These are phyloP conservation scores for Neckera pumila DNA, from an alignment of 225 moss, liverwort and hornwort species.

Conservation along the genomic window DNA sequence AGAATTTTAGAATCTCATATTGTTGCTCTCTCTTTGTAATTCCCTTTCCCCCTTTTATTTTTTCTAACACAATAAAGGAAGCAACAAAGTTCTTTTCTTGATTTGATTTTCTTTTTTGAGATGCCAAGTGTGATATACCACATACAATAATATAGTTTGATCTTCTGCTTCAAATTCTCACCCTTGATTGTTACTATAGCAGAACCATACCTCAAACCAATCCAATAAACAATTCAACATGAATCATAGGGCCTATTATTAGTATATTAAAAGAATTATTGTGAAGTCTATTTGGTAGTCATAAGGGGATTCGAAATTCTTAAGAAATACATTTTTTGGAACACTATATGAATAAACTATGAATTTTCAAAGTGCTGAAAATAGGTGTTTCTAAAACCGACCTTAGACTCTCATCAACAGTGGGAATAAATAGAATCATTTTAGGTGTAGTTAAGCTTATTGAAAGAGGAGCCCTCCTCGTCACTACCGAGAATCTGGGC, in stretches of 20 bases:
- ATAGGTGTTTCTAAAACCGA: neutral
- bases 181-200: accelerated
- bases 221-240: neutral
- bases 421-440: neutral
- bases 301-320: neutral
- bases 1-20: neutral
- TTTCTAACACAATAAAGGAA: accelerated
- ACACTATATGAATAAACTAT: neutral
- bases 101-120: neutral
- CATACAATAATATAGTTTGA: accelerated
- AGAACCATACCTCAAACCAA: accelerated
- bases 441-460: neutral
- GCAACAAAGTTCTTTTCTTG: neutral
- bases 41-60: accelerated
- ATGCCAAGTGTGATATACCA: neutral
- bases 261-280: neutral
- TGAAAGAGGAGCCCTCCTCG: neutral
- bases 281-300: accelerated
- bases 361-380: neutral
- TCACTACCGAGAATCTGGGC: neutral
- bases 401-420: neutral
- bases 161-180: neutral
- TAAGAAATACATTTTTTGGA: neutral
- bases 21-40: accelerated
- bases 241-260: neutral